Base-by-base conservation (phyloP, 2,329 filamentous ascomycete species). In the Ascochyta pisi region DNA sequence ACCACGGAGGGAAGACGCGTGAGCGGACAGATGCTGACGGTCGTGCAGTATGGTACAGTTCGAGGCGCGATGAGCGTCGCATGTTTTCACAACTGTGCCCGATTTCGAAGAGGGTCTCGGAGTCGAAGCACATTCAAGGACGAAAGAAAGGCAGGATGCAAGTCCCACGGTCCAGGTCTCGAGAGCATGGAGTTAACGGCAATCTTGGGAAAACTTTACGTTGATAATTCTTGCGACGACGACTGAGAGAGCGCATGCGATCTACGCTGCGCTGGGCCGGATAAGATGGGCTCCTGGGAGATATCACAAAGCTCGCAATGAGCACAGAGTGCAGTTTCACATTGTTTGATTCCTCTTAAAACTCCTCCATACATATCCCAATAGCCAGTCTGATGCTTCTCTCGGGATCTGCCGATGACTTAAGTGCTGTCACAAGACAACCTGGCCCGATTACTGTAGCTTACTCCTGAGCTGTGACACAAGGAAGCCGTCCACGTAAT, bases 41-140 rank as follows among this genome's bases (percentile, higher is more conserved):
- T 19, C 31, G 19, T 16, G 19, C 55, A 77, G 94, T 73, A 97
- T 98, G 93, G 93, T 98, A 47, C 95, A 99, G 80, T 98, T 99
- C 72, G 93, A 99, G 82, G 95, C 95, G 47, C 86, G 94, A 79
- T 98, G 65, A 73, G 33, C 4, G 27, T 39, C 23, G 33, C 33
- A 16, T 9, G 33, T 16, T n/a, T 16, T 6, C 8, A 16, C 33
- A n/a, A 35, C 15, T 16, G 33, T 35, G n/a, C 15, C 15, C 6
- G 16, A 2, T n/a, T 35, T n/a, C 33, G 33, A 16, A n/a, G 6
- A 16, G 9, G 33, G 6, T 12, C 9, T 31, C 4, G 29, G 10
- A 31, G 29, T 31, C 29, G 29, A 35, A 35, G 15, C 33, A 34
- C 7, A 35, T 16, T 6, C 15, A n/a, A 8, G 33, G 15, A 16